Base-by-base conservation (phyloP, 2,329 filamentous ascomycete genomes). In the Neopestalotiopsis clavispora region DNA sequence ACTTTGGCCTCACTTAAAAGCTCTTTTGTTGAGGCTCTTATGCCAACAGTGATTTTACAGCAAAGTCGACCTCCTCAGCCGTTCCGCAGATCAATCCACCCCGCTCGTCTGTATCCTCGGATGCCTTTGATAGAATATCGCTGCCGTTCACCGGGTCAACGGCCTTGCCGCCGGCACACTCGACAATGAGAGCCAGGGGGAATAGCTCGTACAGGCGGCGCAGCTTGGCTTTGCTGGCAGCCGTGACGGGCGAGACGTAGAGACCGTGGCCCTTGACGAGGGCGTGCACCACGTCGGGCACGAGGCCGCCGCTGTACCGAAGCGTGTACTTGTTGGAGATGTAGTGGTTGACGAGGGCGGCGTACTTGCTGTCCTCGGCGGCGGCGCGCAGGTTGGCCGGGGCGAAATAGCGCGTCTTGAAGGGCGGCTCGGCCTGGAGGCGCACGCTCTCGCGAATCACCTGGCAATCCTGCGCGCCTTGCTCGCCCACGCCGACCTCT, bases 221-320 rank as follows among this genome's bases (percentile, higher is more conserved):
- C 69, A 91, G 76, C 81, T 91, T 91, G 0, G 89, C 86, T 71
- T 80, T 81, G 72, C 84, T 87, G 10, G 74, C 75, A 0, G 71
- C 74, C 1, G 87, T 87, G 4, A 89, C 87, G 0, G 89, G 89
- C 1, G 84, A 88, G 1, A 90, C 74, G 72, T 90, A 91, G 0
- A 91, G 75, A 1, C 89, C 89, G 67, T 91, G 88, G 0, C 88
- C 87, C 76, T 91, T 90, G 69, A 86, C 84, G 7, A 91, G 78
- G 4, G 85, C 83, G 69, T 91, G 89, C 13, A 86, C 84, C 0
- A 91, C 78, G 67, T 91, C 89, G 0, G 89, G 89, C 3, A 91
- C 89, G 3, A 91, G 76, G 0, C 89, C 89, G 0, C 89, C 89
- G 20, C 83, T 84, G 72, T 91, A 91, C 2, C 89, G 80, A 49